Percentiles rank a stretch among this genome's conserved stretches.
phyloP scores from a whole-genome alignment of 495 filamentous ascomycete genomes.

The Annulohypoxylon nitens region DNA sequence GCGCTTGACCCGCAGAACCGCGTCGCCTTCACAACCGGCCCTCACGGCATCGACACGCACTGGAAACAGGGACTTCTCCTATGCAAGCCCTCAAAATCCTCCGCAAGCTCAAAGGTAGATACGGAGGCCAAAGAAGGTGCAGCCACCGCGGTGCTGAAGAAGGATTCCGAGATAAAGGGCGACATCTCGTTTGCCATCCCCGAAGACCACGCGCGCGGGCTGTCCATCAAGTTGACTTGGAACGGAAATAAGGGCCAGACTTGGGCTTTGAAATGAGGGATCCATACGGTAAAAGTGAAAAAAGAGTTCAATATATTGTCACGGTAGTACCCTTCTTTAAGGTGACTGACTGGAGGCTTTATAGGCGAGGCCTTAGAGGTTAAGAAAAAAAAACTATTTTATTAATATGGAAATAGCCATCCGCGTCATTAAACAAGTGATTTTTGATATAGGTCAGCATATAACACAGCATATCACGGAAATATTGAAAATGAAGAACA shows the following conservation, averaged over 20 bases:
- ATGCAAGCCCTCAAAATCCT: constrained; percentile 51
- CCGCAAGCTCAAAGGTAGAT: constrained; percentile 47
- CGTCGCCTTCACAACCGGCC: constrained; percentile 82
- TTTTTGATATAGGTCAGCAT: not conserved
- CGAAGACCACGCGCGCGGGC: constrained; percentile 62
- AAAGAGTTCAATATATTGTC: not conserved
- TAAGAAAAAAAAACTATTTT: too few relatives aligned
- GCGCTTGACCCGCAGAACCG: constrained; percentile 58
- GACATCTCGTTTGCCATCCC: constrained; percentile 62
- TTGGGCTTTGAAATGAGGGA: constrained; percentile 57
- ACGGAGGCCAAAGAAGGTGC: constrained; percentile 39
- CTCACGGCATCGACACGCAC: constrained; percentile 81
- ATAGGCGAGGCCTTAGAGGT: not conserved
- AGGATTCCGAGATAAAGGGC: constrained; percentile 56
- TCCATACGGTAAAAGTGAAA: not conserved
- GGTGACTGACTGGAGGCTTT: not conserved
- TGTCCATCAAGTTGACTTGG: constrained; percentile 62
- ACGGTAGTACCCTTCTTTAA: not conserved
- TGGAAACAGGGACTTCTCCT: constrained; percentile 84
- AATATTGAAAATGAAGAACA: not conserved
- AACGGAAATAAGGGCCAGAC: constrained; percentile 57
- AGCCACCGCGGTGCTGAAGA: constrained; percentile 42
- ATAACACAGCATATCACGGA: not conserved
- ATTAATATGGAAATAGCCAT: too few relatives aligned
- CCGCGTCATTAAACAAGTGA: not conserved